These are phyloP conservation scores for Microbotryomycetes sp. DNA, from an alignment of 1,284 basidiomycete species.

Conservation along the genomic window DNA sequence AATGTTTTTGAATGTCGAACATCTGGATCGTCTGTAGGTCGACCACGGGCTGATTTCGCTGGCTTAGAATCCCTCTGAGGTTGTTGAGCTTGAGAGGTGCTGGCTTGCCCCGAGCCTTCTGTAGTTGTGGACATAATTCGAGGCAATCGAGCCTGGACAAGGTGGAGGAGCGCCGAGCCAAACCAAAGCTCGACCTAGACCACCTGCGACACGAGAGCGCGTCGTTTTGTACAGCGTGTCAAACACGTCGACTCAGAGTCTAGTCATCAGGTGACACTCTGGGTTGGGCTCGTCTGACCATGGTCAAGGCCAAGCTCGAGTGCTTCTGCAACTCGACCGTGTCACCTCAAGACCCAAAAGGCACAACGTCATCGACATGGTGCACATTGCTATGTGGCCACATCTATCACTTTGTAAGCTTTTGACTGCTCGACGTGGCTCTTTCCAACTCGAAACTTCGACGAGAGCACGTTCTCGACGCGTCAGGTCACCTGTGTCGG, in stretches of 20 bases:
- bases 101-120: not conserved
- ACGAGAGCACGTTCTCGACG: too few relatives aligned
- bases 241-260: too few relatives aligned
- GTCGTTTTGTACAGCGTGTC: too few relatives aligned
- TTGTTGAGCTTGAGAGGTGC: not conserved
- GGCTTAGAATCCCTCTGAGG: conserved; percentile 4
- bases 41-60: conserved; percentile 32
- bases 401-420: not conserved
- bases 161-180: not conserved
- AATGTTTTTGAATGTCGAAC: conserved; percentile 65
- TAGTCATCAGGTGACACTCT: too few relatives aligned
- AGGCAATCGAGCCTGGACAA: not conserved
- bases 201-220: not conserved
- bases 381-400: conserved; percentile 2
- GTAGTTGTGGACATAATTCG: conserved; percentile 2
- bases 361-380: not conserved
- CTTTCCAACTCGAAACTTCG: not conserved
- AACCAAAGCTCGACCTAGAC: not conserved
- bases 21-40: conserved; percentile 46
- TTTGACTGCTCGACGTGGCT: not conserved
- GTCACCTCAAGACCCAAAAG: not conserved
- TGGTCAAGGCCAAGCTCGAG: not conserved
- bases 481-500: not conserved
- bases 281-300: not conserved
- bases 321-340: not conserved